Evolutionary conservation across 805 yeast genomes (phyloP).

Genomic region (Yamadazyma insecticola): DNA sequence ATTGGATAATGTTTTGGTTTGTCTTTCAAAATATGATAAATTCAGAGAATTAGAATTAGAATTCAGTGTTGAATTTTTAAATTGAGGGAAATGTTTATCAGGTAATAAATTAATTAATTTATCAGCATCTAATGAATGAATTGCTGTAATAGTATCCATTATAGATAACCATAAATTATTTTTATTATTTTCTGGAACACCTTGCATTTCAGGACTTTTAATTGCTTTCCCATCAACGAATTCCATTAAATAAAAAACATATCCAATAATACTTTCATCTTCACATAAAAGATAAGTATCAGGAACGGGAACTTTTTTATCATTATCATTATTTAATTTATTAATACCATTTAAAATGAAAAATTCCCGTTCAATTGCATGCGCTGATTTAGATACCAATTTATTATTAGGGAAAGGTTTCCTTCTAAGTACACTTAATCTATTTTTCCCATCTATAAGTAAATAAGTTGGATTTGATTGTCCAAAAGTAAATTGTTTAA

Average conservation of each 20-base stretch:
- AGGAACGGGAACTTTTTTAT: slow-evolving; percentile 49
- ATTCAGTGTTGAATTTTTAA: slow-evolving; percentile 14
- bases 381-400: slow-evolving; percentile 53
- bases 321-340: slow-evolving; percentile 18
- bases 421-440: slow-evolving; percentile 47
- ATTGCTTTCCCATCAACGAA: slow-evolving; percentile 54
- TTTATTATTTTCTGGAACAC: slow-evolving; percentile 20
- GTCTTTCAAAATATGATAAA: slow-evolving; percentile 48
- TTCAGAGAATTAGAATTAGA: not conserved
- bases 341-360: slow-evolving; percentile 41
- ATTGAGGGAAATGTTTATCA: slow-evolving; percentile 39
- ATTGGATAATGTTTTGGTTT: slow-evolving; percentile 41
- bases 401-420: slow-evolving; percentile 50
- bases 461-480: slow-evolving; percentile 63
- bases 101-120: slow-evolving; percentile 43
- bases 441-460: slow-evolving; percentile 34
- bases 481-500: slow-evolving; percentile 56
- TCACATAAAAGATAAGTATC: slow-evolving; percentile 48
- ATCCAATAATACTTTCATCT: slow-evolving; percentile 50
- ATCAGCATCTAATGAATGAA: slow-evolving; percentile 46
- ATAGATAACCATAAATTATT: slow-evolving; percentile 43
- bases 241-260: slow-evolving; percentile 58
- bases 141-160: slow-evolving; percentile 41
- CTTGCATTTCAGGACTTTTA: slow-evolving; percentile 47
- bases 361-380: slow-evolving; percentile 60